phyloP scores from a whole-genome alignment of 768 basidiomycete genomes.

The Panus rudis region DNA sequence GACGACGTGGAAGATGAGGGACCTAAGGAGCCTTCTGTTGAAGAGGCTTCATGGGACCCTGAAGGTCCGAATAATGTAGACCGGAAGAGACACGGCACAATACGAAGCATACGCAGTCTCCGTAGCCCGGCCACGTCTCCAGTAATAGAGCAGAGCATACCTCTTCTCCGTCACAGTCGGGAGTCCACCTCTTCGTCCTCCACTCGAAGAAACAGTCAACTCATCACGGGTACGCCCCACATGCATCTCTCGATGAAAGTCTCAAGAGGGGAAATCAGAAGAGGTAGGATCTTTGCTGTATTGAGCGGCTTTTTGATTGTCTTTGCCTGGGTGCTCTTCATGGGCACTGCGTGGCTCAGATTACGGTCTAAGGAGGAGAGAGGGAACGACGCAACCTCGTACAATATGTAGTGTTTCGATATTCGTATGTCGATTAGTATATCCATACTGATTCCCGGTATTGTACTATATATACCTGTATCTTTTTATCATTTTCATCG shows the following conservation, averaged over 20 bases:
- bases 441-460: too few species aligned
- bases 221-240: conserved; percentile 5
- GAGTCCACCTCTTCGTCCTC: conserved; percentile 10
- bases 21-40: conserved; percentile 9
- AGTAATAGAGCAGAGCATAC: conserved; percentile 14
- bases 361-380: conserved; percentile 39
- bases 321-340: conserved; percentile 56
- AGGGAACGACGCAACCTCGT: too few species aligned
- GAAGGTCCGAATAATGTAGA: conserved; percentile 4
- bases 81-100: conserved; percentile 4
- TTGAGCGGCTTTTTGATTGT: conserved; percentile 37
- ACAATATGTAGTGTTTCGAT: too few species aligned
- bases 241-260: conserved; percentile 7
- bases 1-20: conserved; percentile 2
- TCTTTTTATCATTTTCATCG: too few species aligned
- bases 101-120: conserved; percentile 7
- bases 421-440: too few species aligned
- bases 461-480: too few species aligned
- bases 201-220: conserved; percentile 15
- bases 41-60: conserved; percentile 10
- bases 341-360: conserved; percentile 53
- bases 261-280: conserved; percentile 18
- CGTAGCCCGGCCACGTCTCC: conserved; percentile 11
- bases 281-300: conserved; percentile 46
- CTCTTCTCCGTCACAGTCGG: conserved; percentile 16